Base-by-base conservation (phyloP, 345 rosid species). In the Angophora floribunda region DNA sequence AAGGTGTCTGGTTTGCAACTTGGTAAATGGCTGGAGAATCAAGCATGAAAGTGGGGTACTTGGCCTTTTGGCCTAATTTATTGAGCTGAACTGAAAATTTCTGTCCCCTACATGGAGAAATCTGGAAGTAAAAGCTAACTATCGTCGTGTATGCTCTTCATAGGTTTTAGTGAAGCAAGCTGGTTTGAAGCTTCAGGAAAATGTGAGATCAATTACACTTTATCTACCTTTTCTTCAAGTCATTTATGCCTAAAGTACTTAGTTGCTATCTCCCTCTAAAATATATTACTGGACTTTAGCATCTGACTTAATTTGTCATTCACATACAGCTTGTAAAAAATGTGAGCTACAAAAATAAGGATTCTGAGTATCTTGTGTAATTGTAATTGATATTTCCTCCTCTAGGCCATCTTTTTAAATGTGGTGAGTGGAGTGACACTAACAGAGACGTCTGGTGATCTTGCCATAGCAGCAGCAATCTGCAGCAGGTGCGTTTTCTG, bases 101-200 rank as follows among this genome's bases (percentile, higher is more conserved):
- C 82, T 41, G 26, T 52, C 49, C 14, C 26, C 49, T 75, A 13
- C 49, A 41, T 75, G 84, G 84, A 75, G 49, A 75, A 75, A 75
- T 75, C 8, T 6, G 67, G 24, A 24, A 14, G 47, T 86, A 30
- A n/a, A 57, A 45, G 13, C 53, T 49, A 36, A 78, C 45, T 88
- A 19, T 57, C 1, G 4, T 28, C 6, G 50, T 24, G 0, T 51
- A 13, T 30, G 24, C 85, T 30, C 59, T 57, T 86, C 85, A 53
- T 89, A 97, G 99, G 99, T 97, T 92, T 95, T 96, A 84, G 93
- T 92, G 89, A 96, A 97, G 98, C 99, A 97, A 94, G 99, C 98
- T 90, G 98, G 99, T 90, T 94, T 96, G 88, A 92, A 94, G 94
- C 96, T 97, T 87, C 98, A 95, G 92, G 96, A 95, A 89, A 93